A percentile compares a stretch with the other conserved stretches of the same genome.
phyloP scores from a whole-genome alignment of 2,329 filamentous ascomycete species.

The Exophiala spinifera region DNA sequence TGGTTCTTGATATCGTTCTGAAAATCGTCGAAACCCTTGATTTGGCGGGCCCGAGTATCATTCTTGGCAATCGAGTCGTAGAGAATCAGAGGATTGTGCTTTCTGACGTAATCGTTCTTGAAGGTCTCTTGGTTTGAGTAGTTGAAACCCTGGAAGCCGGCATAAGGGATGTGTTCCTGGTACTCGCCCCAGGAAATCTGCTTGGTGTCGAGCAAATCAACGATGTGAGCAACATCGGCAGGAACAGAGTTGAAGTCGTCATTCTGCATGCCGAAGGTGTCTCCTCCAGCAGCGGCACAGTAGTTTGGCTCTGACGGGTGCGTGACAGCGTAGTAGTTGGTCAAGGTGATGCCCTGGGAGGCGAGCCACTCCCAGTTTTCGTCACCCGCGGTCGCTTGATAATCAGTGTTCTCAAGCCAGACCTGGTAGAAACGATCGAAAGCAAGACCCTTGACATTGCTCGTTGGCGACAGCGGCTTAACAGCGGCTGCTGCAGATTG shows the following conservation, averaged over 20 bases:
- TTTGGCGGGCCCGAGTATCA: constrained; percentile 59
- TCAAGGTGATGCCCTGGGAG: constrained; percentile 60
- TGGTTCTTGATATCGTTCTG: constrained; percentile 62
- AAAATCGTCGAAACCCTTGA: constrained; percentile 73
- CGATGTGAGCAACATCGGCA: constrained; percentile 61
- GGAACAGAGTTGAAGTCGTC: constrained; percentile 61
- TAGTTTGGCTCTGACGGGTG: constrained; percentile 78
- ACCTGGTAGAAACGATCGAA: constrained; percentile 71
- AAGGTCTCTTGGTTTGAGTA: constrained; percentile 64
- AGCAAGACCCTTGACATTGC: constrained; percentile 64
- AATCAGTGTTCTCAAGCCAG: constrained; percentile 76
- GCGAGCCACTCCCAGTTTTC: constrained; percentile 50
- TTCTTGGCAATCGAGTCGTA: constrained; percentile 63
- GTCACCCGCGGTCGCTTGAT: constrained; percentile 61
- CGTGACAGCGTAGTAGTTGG: constrained; percentile 60
- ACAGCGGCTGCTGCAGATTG: constrained; percentile 51
- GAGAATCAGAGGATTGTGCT: constrained; percentile 69
- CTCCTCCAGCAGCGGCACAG: constrained; percentile 63
- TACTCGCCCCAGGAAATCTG: constrained; percentile 69
- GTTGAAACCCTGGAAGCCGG: constrained; percentile 64
- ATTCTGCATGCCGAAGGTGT: constrained; percentile 70
- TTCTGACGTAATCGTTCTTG: constrained; percentile 75
- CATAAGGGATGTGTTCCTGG: constrained; percentile 73
- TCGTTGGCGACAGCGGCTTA: constrained; percentile 58
- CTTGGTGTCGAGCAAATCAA: constrained; percentile 66